These are phyloP conservation scores for Acanthamoeba sp. DNA, from an alignment of 208 protist genomes.

Conservation along the genomic window DNA sequence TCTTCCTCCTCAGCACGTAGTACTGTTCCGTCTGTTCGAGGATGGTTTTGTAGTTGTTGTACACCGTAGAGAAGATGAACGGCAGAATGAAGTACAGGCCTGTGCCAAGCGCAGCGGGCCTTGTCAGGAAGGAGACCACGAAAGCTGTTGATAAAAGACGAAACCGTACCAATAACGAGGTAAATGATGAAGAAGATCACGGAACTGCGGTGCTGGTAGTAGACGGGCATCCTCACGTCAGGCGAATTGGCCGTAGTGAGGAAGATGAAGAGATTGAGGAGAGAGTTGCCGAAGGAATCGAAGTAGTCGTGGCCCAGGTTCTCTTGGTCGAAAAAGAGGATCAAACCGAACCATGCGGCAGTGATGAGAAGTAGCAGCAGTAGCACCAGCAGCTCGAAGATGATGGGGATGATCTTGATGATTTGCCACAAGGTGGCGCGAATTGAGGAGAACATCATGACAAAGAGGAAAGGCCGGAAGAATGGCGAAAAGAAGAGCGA, in stretches of 20 bases:
- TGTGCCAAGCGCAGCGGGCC: not conserved
- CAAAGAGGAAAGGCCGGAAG: conserved; percentile 29
- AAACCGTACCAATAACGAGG: not conserved
- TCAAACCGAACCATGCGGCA: conserved; percentile 27
- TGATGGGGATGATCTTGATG: conserved; percentile 56
- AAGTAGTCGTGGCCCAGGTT: conserved; percentile 51
- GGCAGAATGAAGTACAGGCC: conserved; percentile 49
- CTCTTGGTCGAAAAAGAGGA: conserved; percentile 57
- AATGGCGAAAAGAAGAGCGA: conserved; percentile 14
- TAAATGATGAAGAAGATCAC: conserved; percentile 55
- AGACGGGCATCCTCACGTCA: conserved; percentile 51
- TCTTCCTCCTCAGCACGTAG: conserved; percentile 10
- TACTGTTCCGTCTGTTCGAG: conserved; percentile 49
- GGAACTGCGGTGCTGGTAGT: conserved; percentile 34
- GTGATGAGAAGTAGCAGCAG: conserved; percentile 30
- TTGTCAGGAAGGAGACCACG: too few species aligned
- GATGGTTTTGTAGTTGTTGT: conserved; percentile 62
- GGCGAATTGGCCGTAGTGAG: conserved; percentile 44
- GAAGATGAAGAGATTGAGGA: conserved; percentile 48
- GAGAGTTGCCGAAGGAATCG: conserved; percentile 11
- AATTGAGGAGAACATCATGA: not conserved
- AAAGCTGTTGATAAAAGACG: too few species aligned
- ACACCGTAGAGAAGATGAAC: conserved; percentile 65
- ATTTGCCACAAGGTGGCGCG: conserved; percentile 33
- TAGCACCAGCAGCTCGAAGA: conserved; percentile 53